Base-by-base conservation (phyloP, 805 yeast species). In the Lachancea kluyveri region DNA sequence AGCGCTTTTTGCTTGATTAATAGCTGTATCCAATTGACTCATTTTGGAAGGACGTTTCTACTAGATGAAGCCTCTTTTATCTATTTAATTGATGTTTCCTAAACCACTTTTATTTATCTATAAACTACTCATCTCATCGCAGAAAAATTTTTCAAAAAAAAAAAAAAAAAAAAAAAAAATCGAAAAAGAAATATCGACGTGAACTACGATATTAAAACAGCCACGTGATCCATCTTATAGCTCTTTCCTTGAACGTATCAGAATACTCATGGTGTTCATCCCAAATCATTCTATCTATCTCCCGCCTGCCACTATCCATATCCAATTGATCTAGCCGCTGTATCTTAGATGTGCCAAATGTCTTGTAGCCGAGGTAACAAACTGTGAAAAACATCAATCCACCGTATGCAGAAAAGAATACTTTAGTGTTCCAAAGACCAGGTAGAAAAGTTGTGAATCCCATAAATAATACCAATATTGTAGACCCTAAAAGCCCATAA, bases 251-350 rank as follows among this genome's bases (percentile, higher is more conserved):
- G 17, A 51, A 41, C 11, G 60, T 52, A 17, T 57, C 51, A 4
- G 48, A 43, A 31, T 62, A 62, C 20, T 55, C 61, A 24, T 58
- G 64, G 31, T 82, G 84, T 36, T 84, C 92, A 43, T 79, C 85
- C 94, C 94, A 84, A 14, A 77, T 74, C 41, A 72, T 72, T 29
- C 86, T 64, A 56, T 86, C 95, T 59, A 79, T 74, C 52, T 85
- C 95, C 30, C 92, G 67, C 46, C 95, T 64, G 2, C 95, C 95
- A 0, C 85, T 71, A 54, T 86, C 95, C 51, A 81, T 69, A 54
- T 86, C 94, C 38, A 85, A 52, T 27, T 82, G 79, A 43, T 81
- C 88, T 27, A 83, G 59, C 30, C 83, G 68, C 31, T 76, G 82
- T 8, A 79, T 61, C 41, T 74, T 70, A 2, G 88, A 77, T 7